Evolutionary conservation across 2,329 filamentous ascomycete genomes (phyloP), one percentile per base, ranked within the genome.

Genomic region (Simplicillium aogashimaense): DNA sequence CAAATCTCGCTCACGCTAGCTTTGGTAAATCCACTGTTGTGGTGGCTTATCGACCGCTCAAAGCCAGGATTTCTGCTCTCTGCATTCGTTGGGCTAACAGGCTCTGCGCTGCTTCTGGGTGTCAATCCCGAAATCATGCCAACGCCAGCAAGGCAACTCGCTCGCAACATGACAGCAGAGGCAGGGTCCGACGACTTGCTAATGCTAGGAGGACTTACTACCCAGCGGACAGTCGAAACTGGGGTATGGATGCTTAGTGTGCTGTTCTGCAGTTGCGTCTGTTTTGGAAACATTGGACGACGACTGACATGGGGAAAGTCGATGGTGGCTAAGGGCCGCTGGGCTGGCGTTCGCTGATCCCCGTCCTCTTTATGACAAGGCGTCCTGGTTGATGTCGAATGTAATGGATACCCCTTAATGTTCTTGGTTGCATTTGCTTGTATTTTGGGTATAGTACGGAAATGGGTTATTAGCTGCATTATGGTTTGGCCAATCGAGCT

Each of bases 31-130:
- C 90, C 92, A 1, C 83, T 92, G 9, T 68, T 98, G 14, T 98
- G 92, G 92, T 98, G 94, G 63, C 71, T 97, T 17, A 84, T 98
- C 54, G 92, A 98, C 63, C 85, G 90, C 38, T 92, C 87, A 36
- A 81, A 79, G 49, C 76, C 88, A 0, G 92, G 92, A 4, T 83
- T 97, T 50, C 65, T 92, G 29, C 74, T 95, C 41, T 88, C 86
- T 1, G 71, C 81, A 35, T 7, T 13, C 16, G 34, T 29, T 28
- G 9, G 15, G 12, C 2, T 10, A 6, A 13, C 4, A 3, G 13
- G 14, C 13, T 28, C 30, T 13, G 4, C 9, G 16, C 11, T 43
- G 35, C 41, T 40, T 20, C 40, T 28, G 14, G 18, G 13, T 14
- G 12, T 35, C 4, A 12, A 10, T 13, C 28, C 34, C 18, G 12